These are phyloP conservation scores for Cryptosporidium tyzzeri DNA, from an alignment of 169 alveolate species.

Conservation along the genomic window DNA sequence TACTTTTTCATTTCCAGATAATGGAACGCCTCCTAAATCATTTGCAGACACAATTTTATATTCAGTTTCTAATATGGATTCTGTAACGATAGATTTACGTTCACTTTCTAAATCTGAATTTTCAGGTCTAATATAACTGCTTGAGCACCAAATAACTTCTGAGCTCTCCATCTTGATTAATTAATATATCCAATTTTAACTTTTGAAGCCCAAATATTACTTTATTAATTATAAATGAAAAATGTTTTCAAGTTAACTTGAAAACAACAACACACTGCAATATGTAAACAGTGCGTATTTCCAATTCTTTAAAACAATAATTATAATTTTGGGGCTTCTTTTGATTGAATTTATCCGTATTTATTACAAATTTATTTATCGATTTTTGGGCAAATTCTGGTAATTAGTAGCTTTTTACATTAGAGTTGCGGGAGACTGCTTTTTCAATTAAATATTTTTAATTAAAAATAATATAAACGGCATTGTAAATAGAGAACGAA, in stretches of 20 bases:
- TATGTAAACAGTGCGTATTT: not conserved
- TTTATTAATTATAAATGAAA: not conserved
- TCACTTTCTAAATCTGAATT: conserved; percentile 28
- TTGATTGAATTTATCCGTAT: not conserved
- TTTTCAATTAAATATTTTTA: conserved; percentile 1
- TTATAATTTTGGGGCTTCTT: not conserved
- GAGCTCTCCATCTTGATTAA: conserved; percentile 17
- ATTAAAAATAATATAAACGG: not conserved
- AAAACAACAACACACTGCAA: not conserved
- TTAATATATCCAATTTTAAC: not conserved
- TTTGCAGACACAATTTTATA: conserved; percentile 46
- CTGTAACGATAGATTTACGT: conserved; percentile 14
- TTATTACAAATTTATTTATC: not conserved
- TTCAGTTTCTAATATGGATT: conserved; percentile 58
- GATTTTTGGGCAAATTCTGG: not conserved
- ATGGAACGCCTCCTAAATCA: conserved; percentile 41
- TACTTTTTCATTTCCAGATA: conserved; percentile 60
- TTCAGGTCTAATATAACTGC: conserved; percentile 41
- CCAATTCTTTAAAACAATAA: not conserved
- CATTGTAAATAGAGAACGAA: not conserved
- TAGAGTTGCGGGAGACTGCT: conserved; percentile 71
- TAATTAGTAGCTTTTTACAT: not conserved
- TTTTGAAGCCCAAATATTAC: not conserved
- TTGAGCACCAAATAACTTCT: conserved; percentile 70
- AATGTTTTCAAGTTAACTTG: not conserved